Evolutionary conservation across 768 basidiomycete species (phyloP), one percentile per base, ranked within the genome.

Genomic region (Chalciporus piperatus): DNA sequence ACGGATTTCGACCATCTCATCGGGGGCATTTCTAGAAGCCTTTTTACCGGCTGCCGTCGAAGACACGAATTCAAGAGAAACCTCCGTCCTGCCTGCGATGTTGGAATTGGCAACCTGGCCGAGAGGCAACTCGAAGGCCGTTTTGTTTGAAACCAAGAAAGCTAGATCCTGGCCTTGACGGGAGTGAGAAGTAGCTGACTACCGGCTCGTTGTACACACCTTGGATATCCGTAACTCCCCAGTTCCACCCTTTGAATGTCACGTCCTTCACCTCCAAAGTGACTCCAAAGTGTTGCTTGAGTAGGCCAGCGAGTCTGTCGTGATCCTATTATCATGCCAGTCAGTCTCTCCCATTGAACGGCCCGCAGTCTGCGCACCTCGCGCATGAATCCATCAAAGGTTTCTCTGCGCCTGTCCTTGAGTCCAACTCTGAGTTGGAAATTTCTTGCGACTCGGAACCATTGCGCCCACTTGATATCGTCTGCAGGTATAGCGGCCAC

Each of bases 201-300:
- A 20, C 23, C 23, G 38, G 6, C 17, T 44, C 38, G 16, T 42
- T n/a, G 13, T 33, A 45, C 76, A 49, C 55, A 92, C 96, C 92
- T 79, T 92, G 89, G 56, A 98, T 91, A 63, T 96, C 92, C 2
- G 92, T 90, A 27, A 87, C 81, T 5, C 97, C 97, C 97, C 97
- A 98, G 68, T 99, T 98, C 93, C 93, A 98, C 1, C 97, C 97
- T 66, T 91, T 94, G 67, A 95, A 82, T 12, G 90, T 85, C 16
- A 85, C 77, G 58, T 99, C 97, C 67, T 84, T 85, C 5, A 79
- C 80, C 66, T 98, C 97, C 20, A 98, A 75, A 3, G 88, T 82
- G 51, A 96, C 75, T 39, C 79, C 82, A 72, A 93, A 98, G 70
- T 93, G 83, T 55, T 89, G 89, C 70, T 96, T 95, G 58, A 97